Percentiles rank a stretch among this genome's conserved stretches.
Conservation (phyloP, 352 stramenopile genomes). For the Phytophthora foliorum region DNA sequence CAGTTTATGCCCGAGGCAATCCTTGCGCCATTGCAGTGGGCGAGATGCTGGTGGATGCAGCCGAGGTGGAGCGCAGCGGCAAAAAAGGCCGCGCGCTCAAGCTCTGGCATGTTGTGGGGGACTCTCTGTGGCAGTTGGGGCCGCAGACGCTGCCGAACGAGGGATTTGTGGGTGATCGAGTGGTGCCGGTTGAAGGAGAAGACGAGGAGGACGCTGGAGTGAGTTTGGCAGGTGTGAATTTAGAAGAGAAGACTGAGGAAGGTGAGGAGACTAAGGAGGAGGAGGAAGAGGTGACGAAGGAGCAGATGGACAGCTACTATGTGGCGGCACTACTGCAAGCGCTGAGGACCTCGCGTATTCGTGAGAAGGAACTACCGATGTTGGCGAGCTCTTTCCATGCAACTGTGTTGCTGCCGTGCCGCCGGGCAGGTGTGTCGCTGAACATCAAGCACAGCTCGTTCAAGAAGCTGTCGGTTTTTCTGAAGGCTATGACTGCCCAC, state of each 20-base stretch:
- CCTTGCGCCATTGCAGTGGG: conserved; percentile 81
- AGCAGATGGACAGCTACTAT: conserved; percentile 84
- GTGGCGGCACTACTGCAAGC: conserved; percentile 73
- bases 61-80: conserved; percentile 58
- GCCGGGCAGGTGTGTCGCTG: conserved; percentile 60
- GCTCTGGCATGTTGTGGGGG: conserved; percentile 75
- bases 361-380: conserved; percentile 85
- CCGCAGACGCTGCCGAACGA: conserved; percentile 74
- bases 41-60: conserved; percentile 76
- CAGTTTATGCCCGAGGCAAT: conserved; percentile 81
- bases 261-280: conserved; percentile 17
- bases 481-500: conserved; percentile 69
- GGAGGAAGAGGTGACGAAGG: conserved; percentile 50
- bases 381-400: conserved; percentile 82
- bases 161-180: conserved; percentile 59
- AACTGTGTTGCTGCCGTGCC: conserved; percentile 69
- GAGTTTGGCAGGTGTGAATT: conserved; percentile 40
- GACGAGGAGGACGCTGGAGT: conserved; percentile 24
- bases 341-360: conserved; percentile 58
- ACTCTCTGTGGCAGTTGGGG: conserved; percentile 83
- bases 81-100: conserved; percentile 79
- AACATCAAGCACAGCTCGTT: conserved; percentile 85
- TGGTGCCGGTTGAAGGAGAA: conserved; percentile 47
- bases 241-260: conserved; percentile 50
- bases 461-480: conserved; percentile 85